A percentile compares a stretch with the other conserved stretches of the same genome.
phyloP scores from a whole-genome alignment of 2,329 filamentous ascomycete species.

The Mollisia scopiformis region DNA sequence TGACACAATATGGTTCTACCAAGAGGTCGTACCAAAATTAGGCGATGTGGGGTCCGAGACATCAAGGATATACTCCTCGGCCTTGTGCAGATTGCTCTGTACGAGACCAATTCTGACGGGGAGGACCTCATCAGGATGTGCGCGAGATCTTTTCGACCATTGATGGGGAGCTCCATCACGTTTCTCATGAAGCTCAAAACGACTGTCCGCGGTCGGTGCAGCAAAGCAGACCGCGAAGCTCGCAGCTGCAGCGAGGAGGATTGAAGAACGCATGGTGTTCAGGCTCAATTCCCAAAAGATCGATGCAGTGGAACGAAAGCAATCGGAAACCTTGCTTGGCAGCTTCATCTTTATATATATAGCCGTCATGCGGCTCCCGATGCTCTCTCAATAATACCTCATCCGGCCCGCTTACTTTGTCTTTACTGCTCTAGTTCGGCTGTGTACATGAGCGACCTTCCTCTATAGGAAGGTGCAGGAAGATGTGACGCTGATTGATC shows the following conservation, averaged over 20 bases:
- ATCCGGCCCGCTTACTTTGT: no score
- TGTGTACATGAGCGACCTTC: neutral
- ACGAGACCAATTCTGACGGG: constrained; percentile 42
- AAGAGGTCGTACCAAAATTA: constrained; percentile 33
- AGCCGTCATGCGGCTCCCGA: neutral
- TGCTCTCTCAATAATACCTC: no score
- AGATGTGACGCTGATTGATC: neutral
- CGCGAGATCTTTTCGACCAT: constrained; percentile 5
- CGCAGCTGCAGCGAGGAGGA: neutral
- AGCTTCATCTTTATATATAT: no score
- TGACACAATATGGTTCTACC: neutral
- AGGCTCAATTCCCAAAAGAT: neutral
- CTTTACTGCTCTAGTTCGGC: neutral
- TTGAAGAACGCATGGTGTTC: constrained; percentile 4
- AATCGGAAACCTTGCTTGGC: neutral
- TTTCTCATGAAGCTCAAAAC: constrained; percentile 6
- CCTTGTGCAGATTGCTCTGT: constrained; percentile 48
- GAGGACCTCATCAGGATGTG: neutral
- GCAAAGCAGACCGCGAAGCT: neutral
- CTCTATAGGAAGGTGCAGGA: constrained; percentile 1
- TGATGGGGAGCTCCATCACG: neutral
- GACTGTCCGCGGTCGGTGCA: constrained; percentile 1
- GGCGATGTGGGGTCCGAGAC: constrained; percentile 40
- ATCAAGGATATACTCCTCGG: constrained; percentile 45
- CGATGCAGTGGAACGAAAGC: neutral